phyloP scores from a whole-genome alignment of 2,329 filamentous ascomycete species.

The Canariomyces notabilis region DNA sequence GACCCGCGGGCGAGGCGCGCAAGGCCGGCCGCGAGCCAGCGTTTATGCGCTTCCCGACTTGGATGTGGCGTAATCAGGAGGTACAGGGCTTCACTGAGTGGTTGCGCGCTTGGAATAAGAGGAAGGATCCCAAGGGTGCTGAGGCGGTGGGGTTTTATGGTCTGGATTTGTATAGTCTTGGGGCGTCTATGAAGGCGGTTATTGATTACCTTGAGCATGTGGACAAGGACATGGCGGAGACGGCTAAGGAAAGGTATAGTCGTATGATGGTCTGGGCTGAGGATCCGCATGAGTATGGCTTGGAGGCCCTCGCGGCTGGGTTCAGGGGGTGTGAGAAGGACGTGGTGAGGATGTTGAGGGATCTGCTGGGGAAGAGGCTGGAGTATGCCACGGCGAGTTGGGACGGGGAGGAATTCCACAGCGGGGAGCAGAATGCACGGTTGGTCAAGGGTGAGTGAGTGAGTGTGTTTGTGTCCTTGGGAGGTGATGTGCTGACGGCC shows the following conservation, averaged over 20 bases:
- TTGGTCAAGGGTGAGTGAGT: constrained; percentile 33
- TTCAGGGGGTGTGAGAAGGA: constrained; percentile 41
- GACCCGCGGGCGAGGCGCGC: constrained; percentile 23
- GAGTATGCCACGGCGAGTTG: constrained; percentile 33
- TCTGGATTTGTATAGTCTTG: constrained; percentile 48
- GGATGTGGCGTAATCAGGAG: constrained; percentile 53
- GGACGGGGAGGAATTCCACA: constrained; percentile 44
- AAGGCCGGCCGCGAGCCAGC: constrained; percentile 30
- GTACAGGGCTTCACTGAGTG: constrained; percentile 47
- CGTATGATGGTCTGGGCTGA: constrained; percentile 45
- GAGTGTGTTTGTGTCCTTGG: neutral
- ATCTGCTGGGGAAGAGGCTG: constrained; percentile 39
- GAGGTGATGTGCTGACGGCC: neutral
- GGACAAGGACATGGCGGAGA: constrained; percentile 38
- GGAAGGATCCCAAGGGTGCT: constrained; percentile 8
- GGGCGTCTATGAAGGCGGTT: constrained; percentile 40
- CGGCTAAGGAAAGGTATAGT: constrained; percentile 41
- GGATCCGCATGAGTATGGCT: constrained; percentile 45
- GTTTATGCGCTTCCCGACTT: constrained; percentile 48
- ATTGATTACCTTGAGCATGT: constrained; percentile 44
- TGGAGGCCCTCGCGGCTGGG: constrained; percentile 33
- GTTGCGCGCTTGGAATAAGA: constrained; percentile 41
- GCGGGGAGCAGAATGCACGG: constrained; percentile 46
- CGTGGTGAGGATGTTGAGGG: constrained; percentile 41
- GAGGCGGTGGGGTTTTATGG: constrained; percentile 40